Base-by-base conservation (phyloP, 495 filamentous ascomycete species). In the Beverwykella pulmonaria region DNA sequence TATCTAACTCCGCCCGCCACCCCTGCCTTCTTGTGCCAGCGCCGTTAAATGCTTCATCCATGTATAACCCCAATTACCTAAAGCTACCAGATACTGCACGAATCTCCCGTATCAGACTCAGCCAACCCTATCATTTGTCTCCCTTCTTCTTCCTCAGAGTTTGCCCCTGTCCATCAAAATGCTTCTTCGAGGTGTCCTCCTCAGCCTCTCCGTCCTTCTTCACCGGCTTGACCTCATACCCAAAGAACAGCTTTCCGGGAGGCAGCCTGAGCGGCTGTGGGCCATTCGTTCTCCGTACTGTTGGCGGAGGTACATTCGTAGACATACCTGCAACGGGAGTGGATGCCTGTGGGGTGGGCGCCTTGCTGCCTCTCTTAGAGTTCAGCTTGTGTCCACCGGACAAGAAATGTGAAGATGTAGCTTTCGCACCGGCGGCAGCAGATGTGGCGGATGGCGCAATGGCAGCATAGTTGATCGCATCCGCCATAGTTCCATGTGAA, bases 381-480 rank as follows among this genome's bases (percentile, higher is more conserved):
- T 84, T 88, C 19, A 98, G 76, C 60, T 87, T 89, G 58, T 96
- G 90, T 10, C 94, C 94, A 1, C 82, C 78, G 0, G 79, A 81
- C 1, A 88, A 71, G 72, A 98, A 98, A 73, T 95, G 90, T 0
- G 91, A 94, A 1, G 87, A 89, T 14, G 82, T 82, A 2, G 87
- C 87, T 69, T 82, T 82, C 15, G 83, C 84, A 26, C 88, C 86
- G 8, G 82, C 75, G 0, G 83, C 82, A 15, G 85, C 85, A 12
- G 85, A 81, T 7, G 82, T 86, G 1, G 91, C 82, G 15, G 87
- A 87, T 0, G 94, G 94, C 0, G 91, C 90, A 68, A 98, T 97
- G n/a, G 93, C 85, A 46, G 91, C 85, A 75, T 98, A 98, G 79
- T 97, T 97, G 79, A 98, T 97, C 17, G 92, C 84, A 73, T 96